phyloP scores from a whole-genome alignment of 73 alveolate species.

The Urostyla sp. region DNA sequence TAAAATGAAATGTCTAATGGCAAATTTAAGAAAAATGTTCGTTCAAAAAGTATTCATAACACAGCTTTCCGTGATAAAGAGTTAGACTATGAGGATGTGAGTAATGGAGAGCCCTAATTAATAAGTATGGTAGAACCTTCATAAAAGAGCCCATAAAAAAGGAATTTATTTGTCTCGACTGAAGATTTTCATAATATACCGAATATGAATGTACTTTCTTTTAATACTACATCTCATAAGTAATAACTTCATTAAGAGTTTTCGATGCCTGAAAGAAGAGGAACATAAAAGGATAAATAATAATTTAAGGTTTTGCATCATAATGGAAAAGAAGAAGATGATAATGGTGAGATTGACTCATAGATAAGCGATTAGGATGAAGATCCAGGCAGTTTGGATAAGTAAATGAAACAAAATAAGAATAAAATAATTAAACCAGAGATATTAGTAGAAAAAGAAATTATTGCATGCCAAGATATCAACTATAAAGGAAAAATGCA shows the following conservation, averaged over 20 bases:
- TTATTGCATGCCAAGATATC: conserved; percentile 31
- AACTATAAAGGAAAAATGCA: too few relatives aligned
- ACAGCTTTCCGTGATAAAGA: conserved; percentile 9
- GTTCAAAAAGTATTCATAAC: conserved; percentile 34
- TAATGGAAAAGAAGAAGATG: conserved; percentile 3
- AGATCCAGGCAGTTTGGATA: conserved; percentile 23
- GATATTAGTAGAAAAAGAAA: conserved; percentile 5
- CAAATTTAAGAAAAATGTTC: background rate
- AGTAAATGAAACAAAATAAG: background rate
- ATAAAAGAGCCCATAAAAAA: background rate
- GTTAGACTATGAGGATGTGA: background rate
- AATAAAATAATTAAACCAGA: conserved; percentile 42
- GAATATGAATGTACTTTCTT: background rate
- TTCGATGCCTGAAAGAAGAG: background rate
- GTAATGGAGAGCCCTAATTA: background rate
- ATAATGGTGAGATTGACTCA: conserved; percentile 24
- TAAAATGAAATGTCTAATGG: conserved; percentile 1
- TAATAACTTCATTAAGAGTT: background rate
- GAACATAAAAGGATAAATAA: background rate
- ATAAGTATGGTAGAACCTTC: background rate
- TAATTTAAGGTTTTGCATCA: background rate
- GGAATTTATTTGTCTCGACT: conserved; percentile 19
- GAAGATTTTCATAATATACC: conserved; percentile 46
- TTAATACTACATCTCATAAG: conserved; percentile 37
- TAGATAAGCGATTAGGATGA: background rate